Base-by-base conservation (phyloP, 1,139 yeast species). In the Geotrichum histeridarum region DNA sequence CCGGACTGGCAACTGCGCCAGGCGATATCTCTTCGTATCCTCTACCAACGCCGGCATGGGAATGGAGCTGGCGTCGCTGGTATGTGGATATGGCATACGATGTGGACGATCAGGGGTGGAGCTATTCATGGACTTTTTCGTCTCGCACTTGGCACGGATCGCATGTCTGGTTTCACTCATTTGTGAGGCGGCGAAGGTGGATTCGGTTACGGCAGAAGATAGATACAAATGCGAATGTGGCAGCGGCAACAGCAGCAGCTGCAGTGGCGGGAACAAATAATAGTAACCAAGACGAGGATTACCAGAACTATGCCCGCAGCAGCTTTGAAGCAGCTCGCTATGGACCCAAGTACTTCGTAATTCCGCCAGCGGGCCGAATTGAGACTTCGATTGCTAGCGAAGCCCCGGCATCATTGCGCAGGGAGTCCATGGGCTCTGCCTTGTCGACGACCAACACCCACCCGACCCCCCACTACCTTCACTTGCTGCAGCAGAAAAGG, bases 71-170 rank as follows among this genome's bases (percentile, higher is more conserved):
- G 94, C 74, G 75, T 38, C 68, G 73, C 33, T 86, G 93, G 94
- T 83, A 83, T 62, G 81, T 84, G 9, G 75, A 84, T 60, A 85
- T 85, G 94, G 70, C 79, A 36, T 75, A 77, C 47, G 90, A 85
- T 62, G 81, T 84, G 14, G 94, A 86, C 65, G 89, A 84, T 60
- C 85, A 83, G 60, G 94, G 94, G 1, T 86, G 94, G 93, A 68
- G 80, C 27, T 86, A 86, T 64, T 76, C 84, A 36, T 64, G 72
- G 64, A 54, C 67, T 17, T 74, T 75, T 60, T 60, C 68, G 14
- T 62, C 70, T 1, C 45, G 54, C 30, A 60, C 59, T 15, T 74
- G 78, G 78, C 71, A 72, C 51, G 76, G 74, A 1, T 60, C 67
- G 14, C 75, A 72, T 61, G 59, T 67, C 8, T 68, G 70, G 65